Conservation (phyloP, 2,329 filamentous ascomycete species). For the Alternaria sp. region DNA sequence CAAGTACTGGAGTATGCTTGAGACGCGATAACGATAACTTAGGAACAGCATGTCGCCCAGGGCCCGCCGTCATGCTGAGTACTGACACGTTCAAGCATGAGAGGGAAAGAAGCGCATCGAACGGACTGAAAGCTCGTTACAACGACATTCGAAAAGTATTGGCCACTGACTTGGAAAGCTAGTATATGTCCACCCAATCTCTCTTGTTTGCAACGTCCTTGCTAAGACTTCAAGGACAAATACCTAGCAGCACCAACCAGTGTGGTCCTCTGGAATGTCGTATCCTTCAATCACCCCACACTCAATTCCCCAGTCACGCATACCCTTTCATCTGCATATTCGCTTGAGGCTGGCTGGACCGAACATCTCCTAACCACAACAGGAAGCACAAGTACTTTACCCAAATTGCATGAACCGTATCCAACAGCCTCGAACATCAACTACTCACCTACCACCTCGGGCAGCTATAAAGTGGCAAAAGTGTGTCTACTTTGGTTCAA, state of each 20-base stretch:
- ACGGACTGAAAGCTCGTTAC: not conserved
- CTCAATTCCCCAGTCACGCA: slow-evolving; percentile 6
- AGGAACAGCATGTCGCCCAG: too few species aligned
- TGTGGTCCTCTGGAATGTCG: not conserved
- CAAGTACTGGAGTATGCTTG: not conserved
- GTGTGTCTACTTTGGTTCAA: slow-evolving; percentile 7
- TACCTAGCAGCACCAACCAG: not conserved
- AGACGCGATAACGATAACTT: not conserved
- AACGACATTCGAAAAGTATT: not conserved
- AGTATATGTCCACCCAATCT: not conserved
- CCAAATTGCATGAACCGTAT: slow-evolving; percentile 25
- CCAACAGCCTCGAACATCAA: slow-evolving; percentile 18
- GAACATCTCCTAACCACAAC: slow-evolving; percentile 6
- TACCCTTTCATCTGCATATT: not conserved
- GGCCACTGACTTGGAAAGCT: not conserved
- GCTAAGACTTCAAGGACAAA: not conserved
- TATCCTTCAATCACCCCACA: slow-evolving; percentile 5
- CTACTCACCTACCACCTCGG: not conserved
- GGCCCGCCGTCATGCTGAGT: not conserved
- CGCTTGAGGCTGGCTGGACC: slow-evolving; percentile 7
- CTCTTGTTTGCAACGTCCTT: not conserved
- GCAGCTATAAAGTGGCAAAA: slow-evolving; percentile 11
- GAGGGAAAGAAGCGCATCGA: not conserved
- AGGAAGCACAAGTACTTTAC: slow-evolving; percentile 17
- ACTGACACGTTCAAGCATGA: not conserved